phyloP scores from a whole-genome alignment of 192 early-diverging fungal species.

The Umbelopsis sp. region DNA sequence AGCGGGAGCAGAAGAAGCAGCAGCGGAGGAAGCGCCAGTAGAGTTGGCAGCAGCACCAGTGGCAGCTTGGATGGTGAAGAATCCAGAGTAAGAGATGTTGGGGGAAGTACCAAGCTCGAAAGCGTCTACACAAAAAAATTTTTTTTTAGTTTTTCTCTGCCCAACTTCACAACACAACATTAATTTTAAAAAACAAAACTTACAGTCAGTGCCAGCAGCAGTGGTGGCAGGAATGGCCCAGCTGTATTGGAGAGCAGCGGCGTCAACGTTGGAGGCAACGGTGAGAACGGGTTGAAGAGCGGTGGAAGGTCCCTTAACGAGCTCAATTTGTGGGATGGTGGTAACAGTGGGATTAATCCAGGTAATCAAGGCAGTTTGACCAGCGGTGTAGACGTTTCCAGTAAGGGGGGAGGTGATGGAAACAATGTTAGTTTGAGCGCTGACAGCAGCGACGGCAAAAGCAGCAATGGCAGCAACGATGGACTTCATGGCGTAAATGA shows the following conservation, averaged over 20 bases:
- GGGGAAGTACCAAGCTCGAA: slow-evolving; percentile 38
- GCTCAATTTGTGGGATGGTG: slow-evolving; percentile 23
- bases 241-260: slow-evolving; percentile 3
- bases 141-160: no score
- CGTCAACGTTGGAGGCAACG: slow-evolving; percentile 34
- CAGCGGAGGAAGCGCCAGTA: neutral
- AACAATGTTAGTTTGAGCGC: slow-evolving; percentile 23
- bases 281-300: slow-evolving; percentile 29
- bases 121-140: slow-evolving; percentile 19
- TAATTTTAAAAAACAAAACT: slow-evolving; percentile 21
- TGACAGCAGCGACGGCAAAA: slow-evolving; percentile 15
- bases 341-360: slow-evolving; percentile 23
- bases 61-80: slow-evolving; percentile 29
- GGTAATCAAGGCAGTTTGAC: slow-evolving; percentile 23
- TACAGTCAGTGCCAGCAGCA: slow-evolving; percentile 32
- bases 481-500: slow-evolving; percentile 25
- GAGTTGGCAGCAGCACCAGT: slow-evolving; percentile 10
- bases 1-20: neutral
- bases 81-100: slow-evolving; percentile 30
- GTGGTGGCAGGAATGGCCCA: slow-evolving; percentile 31
- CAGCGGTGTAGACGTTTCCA: slow-evolving; percentile 32
- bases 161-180: no score
- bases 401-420: slow-evolving; percentile 33
- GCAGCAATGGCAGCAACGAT: slow-evolving; percentile 23
- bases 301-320: slow-evolving; percentile 23